Percentiles rank a stretch among this genome's conserved stretches.
Conservation (phyloP, 768 basidiomycete species). For the Kockovaella imperatae region DNA sequence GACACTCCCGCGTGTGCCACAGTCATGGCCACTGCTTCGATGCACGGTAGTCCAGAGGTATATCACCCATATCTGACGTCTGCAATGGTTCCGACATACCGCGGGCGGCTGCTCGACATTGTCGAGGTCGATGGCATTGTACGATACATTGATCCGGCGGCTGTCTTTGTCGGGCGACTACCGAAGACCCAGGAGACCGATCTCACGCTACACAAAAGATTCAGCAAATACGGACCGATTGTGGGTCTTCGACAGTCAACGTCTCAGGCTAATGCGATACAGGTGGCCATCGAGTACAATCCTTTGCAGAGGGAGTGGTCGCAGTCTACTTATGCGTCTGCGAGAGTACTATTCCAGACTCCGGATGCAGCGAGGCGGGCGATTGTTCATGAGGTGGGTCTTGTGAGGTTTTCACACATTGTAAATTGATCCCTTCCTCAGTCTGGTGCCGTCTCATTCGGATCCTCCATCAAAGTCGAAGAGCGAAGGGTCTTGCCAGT, state of each 20-base stretch:
- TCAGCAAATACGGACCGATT: slow-evolving; percentile 20
- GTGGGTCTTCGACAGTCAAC: slow-evolving; percentile 5
- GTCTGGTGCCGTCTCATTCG: slow-evolving; percentile 17
- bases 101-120: slow-evolving; percentile 11
- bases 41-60: background rate
- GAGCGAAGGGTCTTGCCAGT: slow-evolving; percentile 17
- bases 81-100: slow-evolving; percentile 14
- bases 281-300: slow-evolving; percentile 24
- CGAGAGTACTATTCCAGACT: slow-evolving; percentile 17
- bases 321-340: slow-evolving; percentile 18
- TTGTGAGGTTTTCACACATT: background rate
- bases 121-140: slow-evolving; percentile 7
- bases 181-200: slow-evolving; percentile 18
- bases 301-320: background rate
- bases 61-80: slow-evolving; percentile 4
- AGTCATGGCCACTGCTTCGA: background rate
- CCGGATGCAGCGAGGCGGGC: slow-evolving; percentile 13
- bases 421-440: slow-evolving; percentile 2
- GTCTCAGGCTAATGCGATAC: background rate
- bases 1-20: background rate
- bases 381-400: slow-evolving; percentile 21
- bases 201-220: slow-evolving; percentile 13
- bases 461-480: slow-evolving; percentile 23
- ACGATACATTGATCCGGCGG: slow-evolving; percentile 18
- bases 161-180: slow-evolving; percentile 23